Evolutionary conservation across 164 flowering plant species (phyloP).

Genomic region (Vitis vinifera): ASM3070453v1 NC_081814.1:5745501-5746000

Average conservation of each 20-base stretch:
- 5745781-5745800: too few relatives aligned
- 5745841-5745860: neutral
- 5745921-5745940: conserved; percentile 89
- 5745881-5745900: conserved; percentile 20
- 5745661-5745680: conserved; percentile 98
- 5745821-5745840: too few relatives aligned
- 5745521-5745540: neutral
- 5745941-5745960: conserved; percentile 99
- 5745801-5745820: neutral
- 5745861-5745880: neutral
- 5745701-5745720: conserved; percentile 78
- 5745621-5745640: neutral
- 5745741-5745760: conserved; percentile 94
- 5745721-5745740: conserved; percentile 78
- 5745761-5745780: conserved; percentile 87
- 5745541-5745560: neutral
- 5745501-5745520: too few relatives aligned
- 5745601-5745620: neutral
- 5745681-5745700: conserved; percentile 87
- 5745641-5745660: conserved; percentile 72
- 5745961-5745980: conserved; percentile 98
- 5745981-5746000: conserved; percentile 11
- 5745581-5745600: neutral
- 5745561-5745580: neutral
- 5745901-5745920: conserved; percentile 94